Percentiles rank a stretch among this genome's conserved stretches.
These are phyloP conservation scores for Friedmanniomyces simplex DNA, from an alignment of 495 filamentous ascomycete genomes.

Conservation along the genomic window DNA sequence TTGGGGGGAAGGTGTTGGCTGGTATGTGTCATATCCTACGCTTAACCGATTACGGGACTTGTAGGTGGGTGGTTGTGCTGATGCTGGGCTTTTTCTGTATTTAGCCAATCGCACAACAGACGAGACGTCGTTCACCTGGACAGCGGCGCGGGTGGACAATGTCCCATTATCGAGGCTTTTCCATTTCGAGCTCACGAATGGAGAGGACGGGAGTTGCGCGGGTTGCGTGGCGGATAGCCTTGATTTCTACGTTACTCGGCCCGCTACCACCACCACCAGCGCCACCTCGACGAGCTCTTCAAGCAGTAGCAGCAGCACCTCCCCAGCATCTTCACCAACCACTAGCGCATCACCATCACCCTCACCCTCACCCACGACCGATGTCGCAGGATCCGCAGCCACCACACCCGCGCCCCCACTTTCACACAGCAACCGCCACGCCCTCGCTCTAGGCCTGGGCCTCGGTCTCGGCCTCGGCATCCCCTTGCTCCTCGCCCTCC, in stretches of 20 bases:
- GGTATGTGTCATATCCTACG: too few species aligned
- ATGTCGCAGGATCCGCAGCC: neutral
- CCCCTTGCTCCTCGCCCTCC: constrained; percentile 1
- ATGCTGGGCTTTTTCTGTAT: neutral
- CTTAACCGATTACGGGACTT: neutral
- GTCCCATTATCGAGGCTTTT: neutral
- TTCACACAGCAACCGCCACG: neutral
- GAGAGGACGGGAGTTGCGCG: neutral
- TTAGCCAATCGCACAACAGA: neutral
- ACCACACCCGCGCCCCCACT: neutral
- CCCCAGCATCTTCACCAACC: neutral
- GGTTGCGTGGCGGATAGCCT: neutral
- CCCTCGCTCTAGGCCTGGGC: neutral
- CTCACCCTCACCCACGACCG: neutral
- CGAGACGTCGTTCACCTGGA: neutral
- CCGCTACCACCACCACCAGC: neutral
- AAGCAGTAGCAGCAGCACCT: neutral
- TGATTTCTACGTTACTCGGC: neutral
- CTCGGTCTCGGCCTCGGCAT: constrained; percentile 8
- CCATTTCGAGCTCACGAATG: constrained; percentile 3
- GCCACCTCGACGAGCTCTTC: neutral
- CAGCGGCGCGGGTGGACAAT: neutral
- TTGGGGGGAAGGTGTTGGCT: neutral
- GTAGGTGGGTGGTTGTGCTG: neutral
- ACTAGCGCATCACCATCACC: neutral